Evolutionary conservation across 2,329 filamentous ascomycete species (phyloP).

Genomic region (Pseudogymnoascus sp.): DNA sequence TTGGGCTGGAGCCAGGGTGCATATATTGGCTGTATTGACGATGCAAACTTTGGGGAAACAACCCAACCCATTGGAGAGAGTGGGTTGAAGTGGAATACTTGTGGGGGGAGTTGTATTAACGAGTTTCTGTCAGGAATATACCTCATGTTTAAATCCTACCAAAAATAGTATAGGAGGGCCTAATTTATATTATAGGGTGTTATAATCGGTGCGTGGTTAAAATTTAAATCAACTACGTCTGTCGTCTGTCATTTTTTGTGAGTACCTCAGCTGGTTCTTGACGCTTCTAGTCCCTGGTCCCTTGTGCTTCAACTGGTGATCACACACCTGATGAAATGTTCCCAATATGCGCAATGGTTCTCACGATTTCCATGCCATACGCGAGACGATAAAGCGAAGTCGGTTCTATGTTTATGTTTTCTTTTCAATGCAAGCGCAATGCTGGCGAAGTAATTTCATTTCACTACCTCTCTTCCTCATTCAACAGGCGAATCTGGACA

Average conservation of each 20-base stretch:
- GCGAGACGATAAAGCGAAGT: too few species aligned
- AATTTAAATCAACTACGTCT: background rate
- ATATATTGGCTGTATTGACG: background rate
- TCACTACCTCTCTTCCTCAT: background rate
- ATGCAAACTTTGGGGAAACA: background rate
- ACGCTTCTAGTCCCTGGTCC: background rate
- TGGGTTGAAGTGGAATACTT: constrained; percentile 4
- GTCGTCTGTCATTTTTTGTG: background rate
- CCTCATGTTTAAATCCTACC: background rate
- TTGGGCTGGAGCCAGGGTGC: background rate
- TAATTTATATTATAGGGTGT: background rate
- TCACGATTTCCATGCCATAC: background rate
- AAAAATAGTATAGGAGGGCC: background rate
- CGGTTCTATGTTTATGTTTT: background rate
- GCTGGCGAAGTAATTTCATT: background rate
- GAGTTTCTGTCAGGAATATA: background rate
- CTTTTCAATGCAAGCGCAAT: background rate
- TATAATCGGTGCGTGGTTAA: background rate
- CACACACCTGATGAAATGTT: background rate
- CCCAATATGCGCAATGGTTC: background rate
- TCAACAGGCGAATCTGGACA: background rate
- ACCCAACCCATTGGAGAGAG: background rate
- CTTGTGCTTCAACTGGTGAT: background rate
- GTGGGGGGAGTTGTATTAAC: constrained; percentile 1
- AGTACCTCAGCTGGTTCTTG: background rate